Evolutionary conservation across 208 protist genomes (phyloP).

Genomic region (Crithidia expoeki): DNA sequence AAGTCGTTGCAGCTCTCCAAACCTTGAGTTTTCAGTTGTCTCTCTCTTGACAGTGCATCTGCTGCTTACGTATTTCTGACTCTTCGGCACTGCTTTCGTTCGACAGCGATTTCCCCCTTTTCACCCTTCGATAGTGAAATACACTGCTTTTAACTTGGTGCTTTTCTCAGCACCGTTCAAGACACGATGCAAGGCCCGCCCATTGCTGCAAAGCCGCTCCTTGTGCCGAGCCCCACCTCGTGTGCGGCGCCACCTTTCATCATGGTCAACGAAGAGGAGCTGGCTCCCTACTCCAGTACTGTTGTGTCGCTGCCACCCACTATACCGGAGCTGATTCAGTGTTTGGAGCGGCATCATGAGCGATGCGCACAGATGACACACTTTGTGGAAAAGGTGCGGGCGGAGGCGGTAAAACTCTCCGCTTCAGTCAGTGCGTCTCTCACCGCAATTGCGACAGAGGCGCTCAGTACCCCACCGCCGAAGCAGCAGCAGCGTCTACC

Average conservation of each 20-base stretch:
- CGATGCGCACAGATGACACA: conserved; percentile 35
- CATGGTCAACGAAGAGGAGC: conserved; percentile 17
- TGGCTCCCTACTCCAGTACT: conserved; percentile 30
- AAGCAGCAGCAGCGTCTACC: not conserved
- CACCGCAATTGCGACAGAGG: conserved; percentile 1
- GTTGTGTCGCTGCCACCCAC: conserved; percentile 41
- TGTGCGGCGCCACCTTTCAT: not conserved
- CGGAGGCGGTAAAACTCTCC: conserved; percentile 28
- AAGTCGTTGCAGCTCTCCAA: no score
- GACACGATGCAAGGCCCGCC: conserved; percentile 2
- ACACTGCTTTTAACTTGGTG: not conserved
- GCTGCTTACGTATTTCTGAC: no score
- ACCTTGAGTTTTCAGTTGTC: no score
- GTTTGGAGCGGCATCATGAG: conserved; percentile 36
- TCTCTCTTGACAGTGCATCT: no score
- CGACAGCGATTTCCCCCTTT: not conserved
- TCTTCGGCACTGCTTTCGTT: no score
- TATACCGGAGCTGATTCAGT: conserved; percentile 54
- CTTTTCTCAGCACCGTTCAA: not conserved
- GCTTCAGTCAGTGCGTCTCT: conserved; percentile 21
- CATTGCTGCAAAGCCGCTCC: not conserved
- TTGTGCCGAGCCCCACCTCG: conserved; percentile 17
- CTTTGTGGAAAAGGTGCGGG: conserved; percentile 43
- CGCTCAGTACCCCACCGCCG: not conserved
- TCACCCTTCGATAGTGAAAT: not conserved